Percentiles rank a stretch among this genome's conserved stretches.
Conservation (phyloP, 345 rosid species). For the Mangifera indica region DNA sequence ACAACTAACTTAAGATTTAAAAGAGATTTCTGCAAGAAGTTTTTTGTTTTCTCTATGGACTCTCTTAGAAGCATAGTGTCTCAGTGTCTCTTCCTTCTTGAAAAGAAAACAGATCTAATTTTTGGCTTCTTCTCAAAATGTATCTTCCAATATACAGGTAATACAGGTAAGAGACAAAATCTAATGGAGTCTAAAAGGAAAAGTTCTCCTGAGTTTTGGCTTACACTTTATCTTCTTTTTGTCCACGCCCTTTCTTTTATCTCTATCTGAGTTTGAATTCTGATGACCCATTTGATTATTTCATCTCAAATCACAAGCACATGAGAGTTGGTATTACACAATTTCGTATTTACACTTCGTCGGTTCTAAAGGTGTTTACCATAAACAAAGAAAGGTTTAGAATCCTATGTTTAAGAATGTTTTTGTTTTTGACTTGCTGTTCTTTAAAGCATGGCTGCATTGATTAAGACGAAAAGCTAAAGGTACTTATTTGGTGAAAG, state of each 20-base stretch:
- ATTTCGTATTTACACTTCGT: no score
- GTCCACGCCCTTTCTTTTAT: conserved; percentile 6
- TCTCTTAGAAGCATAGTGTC: conserved; percentile 47
- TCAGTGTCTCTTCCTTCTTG: conserved; percentile 17
- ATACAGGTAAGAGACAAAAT: conserved; percentile 16
- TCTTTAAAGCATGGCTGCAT: conserved; percentile 35
- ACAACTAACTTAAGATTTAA: conserved; percentile 52
- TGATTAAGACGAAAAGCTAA: conserved; percentile 53
- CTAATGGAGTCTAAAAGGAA: conserved; percentile 22
- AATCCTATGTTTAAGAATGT: conserved; percentile 27
- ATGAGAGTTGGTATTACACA: no score
- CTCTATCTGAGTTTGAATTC: conserved; percentile 3
- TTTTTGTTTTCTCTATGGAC: conserved; percentile 55
- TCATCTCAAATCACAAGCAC: no score
- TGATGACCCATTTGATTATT: conserved; percentile 22
- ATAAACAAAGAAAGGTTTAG: conserved; percentile 9
- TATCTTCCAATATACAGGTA: conserved; percentile 6
- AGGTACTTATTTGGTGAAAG: conserved; percentile 27
- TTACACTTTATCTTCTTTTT: conserved; percentile 15
- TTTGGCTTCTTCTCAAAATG: conserved; percentile 13
- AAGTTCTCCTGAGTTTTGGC: conserved; percentile 16
- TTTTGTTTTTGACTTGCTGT: no score
- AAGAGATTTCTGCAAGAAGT: conserved; percentile 48
- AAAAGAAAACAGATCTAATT: conserved; percentile 18
- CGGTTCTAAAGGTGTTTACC: no score